Evolutionary conservation across 805 yeast species (phyloP), one percentile per base, ranked within the genome.

Genomic region (Maudiozyma pseudohumilis): DNA sequence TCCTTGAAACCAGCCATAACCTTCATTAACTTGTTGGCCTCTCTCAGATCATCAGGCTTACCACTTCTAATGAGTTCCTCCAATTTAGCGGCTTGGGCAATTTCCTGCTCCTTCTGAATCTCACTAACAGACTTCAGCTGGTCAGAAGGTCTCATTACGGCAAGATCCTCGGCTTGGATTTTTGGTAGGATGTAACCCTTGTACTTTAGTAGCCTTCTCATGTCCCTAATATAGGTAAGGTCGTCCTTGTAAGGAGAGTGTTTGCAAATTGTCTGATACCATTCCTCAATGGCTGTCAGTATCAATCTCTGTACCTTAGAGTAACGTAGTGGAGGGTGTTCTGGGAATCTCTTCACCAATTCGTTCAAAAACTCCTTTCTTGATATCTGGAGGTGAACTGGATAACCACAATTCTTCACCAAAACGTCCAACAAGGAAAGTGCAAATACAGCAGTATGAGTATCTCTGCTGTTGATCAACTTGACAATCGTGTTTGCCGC

Each of bases 341-440:
- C 96, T 2, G 97, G 97, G 64, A 92, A 92, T 56, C 85, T 66
- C 52, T 85, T 82, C 18, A 92, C 98, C 53, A 92, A 70, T 55
- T 86, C 95, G 57, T 92, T 92, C 52, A 92, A 69, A 50, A 92
- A 92, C 58, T 89, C 97, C 61, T 92, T 88, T 42, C 97, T 74
- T 3, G 95, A 83, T 37, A 92, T 85, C 63, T 92, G 98, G 34
- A 92, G 68, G 48, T 92, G 98, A 63, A 92, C 76, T 6, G 98
- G 96, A 59, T 89, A 92, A 5, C 97, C 98, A 65, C 99, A 92
- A 65, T 92, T 92, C 64, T 92, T 92, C 37, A 92, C 98, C 49
- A 92, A 66, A 38, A 85, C 85, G 56, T 92, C 99, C 43, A 92
- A 55, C 27, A 85, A 63, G 2, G 87, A 74, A 46, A 92, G 62